A percentile compares a stretch with the other conserved stretches of the same genome.
Conservation (phyloP, 352 stramenopile species). For the Peronospora tabacina region DNA sequence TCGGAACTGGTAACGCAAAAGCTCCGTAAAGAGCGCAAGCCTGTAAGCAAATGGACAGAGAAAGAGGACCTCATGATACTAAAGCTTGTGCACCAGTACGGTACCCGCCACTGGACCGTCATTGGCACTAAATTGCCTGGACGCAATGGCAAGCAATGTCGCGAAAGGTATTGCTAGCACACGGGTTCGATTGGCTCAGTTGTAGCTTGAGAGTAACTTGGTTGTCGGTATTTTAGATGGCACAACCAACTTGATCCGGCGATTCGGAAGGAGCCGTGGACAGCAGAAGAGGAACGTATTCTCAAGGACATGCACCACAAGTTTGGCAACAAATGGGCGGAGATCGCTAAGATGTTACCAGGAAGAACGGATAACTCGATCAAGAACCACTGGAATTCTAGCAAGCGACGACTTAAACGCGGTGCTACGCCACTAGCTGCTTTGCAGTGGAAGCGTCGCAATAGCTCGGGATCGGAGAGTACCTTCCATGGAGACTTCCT, state of each 20-base stretch:
- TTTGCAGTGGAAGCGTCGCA: constrained; percentile 19
- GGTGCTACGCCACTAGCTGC: constrained; percentile 15
- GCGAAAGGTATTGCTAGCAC: constrained; percentile 64
- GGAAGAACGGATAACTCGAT: constrained; percentile 87
- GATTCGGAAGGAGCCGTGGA: constrained; percentile 91
- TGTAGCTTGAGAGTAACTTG: constrained; percentile 3
- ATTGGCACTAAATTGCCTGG: constrained; percentile 95
- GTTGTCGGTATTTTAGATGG: constrained; percentile 50
- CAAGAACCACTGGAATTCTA: constrained; percentile 91
- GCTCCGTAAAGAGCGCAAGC: constrained; percentile 61
- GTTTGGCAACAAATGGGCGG: constrained; percentile 87
- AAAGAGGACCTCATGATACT: constrained; percentile 88
- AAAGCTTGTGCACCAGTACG: constrained; percentile 85
- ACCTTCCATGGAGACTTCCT: constrained; percentile 5
- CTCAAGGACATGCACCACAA: constrained; percentile 67
- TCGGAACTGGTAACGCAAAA: constrained; percentile 12
- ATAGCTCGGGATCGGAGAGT: constrained; percentile 1
- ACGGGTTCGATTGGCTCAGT: constrained; percentile 1
- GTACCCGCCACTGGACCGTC: constrained; percentile 94
- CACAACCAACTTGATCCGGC: constrained; percentile 92
- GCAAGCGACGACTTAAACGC: constrained; percentile 66
- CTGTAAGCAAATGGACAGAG: constrained; percentile 79
- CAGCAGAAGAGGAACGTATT: constrained; percentile 77
- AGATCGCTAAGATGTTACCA: constrained; percentile 85
- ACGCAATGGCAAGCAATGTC: constrained; percentile 91